phyloP scores from a whole-genome alignment of 225 moss, liverwort and hornwort genomes.

The Physcomitrium patens region DNA sequence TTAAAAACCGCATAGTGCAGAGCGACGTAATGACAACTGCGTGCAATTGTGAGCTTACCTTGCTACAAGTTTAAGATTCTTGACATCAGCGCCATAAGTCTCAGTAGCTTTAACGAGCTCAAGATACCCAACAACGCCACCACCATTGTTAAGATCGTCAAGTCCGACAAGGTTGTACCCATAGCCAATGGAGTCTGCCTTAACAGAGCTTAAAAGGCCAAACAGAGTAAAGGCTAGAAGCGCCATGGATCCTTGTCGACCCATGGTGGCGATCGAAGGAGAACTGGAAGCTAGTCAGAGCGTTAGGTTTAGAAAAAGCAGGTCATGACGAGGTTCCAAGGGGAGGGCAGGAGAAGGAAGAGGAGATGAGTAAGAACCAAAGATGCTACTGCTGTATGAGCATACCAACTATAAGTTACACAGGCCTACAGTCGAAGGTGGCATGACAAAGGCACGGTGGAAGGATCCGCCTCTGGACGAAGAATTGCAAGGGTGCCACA shows the following conservation, averaged over 20 bases:
- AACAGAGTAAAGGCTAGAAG: neutral
- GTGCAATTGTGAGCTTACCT: constrained; percentile 25
- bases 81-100: constrained; percentile 36
- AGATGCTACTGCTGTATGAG: neutral
- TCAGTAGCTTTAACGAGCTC: constrained; percentile 32
- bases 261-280: constrained; percentile 3
- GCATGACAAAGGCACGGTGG: neutral
- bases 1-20: neutral
- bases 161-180: constrained; percentile 49
- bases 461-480: neutral
- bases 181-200: constrained; percentile 22
- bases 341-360: neutral
- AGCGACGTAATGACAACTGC: neutral
- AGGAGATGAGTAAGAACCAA: neutral
- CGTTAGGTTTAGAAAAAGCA: neutral
- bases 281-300: neutral
- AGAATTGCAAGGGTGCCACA: neutral
- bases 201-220: neutral
- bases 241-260: constrained; percentile 19
- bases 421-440: neutral
- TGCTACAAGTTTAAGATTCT: constrained; percentile 37
- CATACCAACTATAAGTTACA: neutral
- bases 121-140: constrained; percentile 43
- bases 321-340: neutral
- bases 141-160: constrained; percentile 22